Evolutionary conservation across 2,329 filamentous ascomycete genomes (phyloP).

Genomic region (Aspergillus terreus): DNA sequence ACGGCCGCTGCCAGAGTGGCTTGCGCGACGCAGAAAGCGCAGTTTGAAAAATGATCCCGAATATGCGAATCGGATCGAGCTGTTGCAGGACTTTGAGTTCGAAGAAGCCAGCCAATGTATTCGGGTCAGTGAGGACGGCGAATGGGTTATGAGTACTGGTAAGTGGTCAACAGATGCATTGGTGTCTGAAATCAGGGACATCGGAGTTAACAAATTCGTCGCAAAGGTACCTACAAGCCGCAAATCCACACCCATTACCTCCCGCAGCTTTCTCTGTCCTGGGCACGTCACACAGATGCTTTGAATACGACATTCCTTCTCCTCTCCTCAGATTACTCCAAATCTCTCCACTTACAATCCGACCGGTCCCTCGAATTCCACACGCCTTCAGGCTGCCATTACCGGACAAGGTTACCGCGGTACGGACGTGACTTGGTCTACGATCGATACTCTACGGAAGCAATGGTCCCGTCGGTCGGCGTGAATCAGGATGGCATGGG

Average conservation of each 20-base stretch:
- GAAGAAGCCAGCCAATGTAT: conserved; percentile 92
- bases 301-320: conserved; percentile 89
- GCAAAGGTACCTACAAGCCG: conserved; percentile 62
- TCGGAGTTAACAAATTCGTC: not conserved
- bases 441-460: conserved; percentile 76
- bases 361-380: conserved; percentile 93
- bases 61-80: conserved; percentile 88
- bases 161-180: conserved; percentile 29
- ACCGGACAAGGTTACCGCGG: conserved; percentile 81
- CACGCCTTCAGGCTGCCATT: conserved; percentile 81
- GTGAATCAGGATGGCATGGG: conserved; percentile 80
- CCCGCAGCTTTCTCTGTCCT: conserved; percentile 89
- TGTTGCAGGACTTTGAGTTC: conserved; percentile 97
- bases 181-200: too few relatives aligned
- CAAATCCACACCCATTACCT: conserved; percentile 97
- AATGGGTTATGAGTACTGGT: conserved; percentile 96
- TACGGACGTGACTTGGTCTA: conserved; percentile 90
- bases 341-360: conserved; percentile 87
- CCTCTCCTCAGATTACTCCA: conserved; percentile 86
- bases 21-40: conserved; percentile 81
- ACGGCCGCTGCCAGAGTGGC: conserved; percentile 89
- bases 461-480: conserved; percentile 81
- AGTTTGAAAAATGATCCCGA: conserved; percentile 90
- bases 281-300: conserved; percentile 82
- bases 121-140: conserved; percentile 86